A percentile compares a stretch with the other conserved stretches of the same genome.
Evolutionary conservation across 2,329 filamentous ascomycete species (phyloP).

Genomic region (Aspergillus niger): DNA sequence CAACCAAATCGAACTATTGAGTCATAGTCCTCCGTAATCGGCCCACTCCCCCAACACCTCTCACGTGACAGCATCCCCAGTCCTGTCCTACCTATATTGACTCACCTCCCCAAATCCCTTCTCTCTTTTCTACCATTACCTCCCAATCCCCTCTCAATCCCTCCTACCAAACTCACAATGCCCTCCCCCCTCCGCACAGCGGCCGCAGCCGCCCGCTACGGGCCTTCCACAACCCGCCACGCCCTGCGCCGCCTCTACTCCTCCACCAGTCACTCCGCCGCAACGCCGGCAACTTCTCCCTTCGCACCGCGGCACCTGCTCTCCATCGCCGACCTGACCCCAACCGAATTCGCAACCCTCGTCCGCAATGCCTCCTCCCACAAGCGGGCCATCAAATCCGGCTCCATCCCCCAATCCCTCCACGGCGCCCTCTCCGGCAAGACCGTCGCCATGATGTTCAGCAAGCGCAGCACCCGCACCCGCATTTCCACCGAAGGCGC

Average conservation of each 20-base stretch:
- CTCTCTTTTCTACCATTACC: neutral
- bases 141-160: neutral
- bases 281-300: conserved; percentile 52
- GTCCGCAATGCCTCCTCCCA: conserved; percentile 78
- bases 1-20: neutral
- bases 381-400: conserved; percentile 76
- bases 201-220: conserved; percentile 30
- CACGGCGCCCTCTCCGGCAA: conserved; percentile 67
- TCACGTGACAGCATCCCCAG: neutral
- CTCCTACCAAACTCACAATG: conserved; percentile 20
- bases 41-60: neutral
- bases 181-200: conserved; percentile 30
- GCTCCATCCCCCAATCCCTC: conserved; percentile 61
- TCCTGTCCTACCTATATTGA: neutral
- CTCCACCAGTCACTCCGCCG: conserved; percentile 28
- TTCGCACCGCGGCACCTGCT: conserved; percentile 80
- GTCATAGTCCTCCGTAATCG: neutral
- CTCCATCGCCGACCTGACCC: conserved; percentile 82
- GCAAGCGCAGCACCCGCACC: conserved; percentile 90
- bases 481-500: conserved; percentile 92
- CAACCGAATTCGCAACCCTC: conserved; percentile 76
- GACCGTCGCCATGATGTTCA: conserved; percentile 95
- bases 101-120: neutral
- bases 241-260: conserved; percentile 36
- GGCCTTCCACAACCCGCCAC: conserved; percentile 12